Conservation (phyloP, 2,329 filamentous ascomycete genomes). For the Huntiella bhutanensis region DNA sequence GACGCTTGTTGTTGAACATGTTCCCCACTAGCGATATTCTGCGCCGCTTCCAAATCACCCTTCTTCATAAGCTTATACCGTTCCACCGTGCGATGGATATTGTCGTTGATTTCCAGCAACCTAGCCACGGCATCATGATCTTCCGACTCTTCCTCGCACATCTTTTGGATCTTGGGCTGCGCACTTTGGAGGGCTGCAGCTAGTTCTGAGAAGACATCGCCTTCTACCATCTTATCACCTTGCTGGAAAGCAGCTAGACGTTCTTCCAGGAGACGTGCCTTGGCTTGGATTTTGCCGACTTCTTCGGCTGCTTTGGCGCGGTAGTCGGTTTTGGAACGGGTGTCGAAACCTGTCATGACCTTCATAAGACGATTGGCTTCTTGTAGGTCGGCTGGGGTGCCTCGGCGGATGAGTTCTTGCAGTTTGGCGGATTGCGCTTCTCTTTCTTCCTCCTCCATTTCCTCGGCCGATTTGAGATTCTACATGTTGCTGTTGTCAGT, state of each 20-base stretch:
- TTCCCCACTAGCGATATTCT: conserved; percentile 67
- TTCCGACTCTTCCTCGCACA: conserved; percentile 97
- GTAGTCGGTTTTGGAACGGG: conserved; percentile 88
- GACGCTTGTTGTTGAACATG: conserved; percentile 17
- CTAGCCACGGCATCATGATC: conserved; percentile 92
- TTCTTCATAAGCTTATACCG: conserved; percentile 92
- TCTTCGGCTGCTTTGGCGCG: conserved; percentile 94
- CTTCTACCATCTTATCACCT: conserved; percentile 57
- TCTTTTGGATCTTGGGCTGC: conserved; percentile 96
- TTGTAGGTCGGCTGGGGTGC: conserved; percentile 79
- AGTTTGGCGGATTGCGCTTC: conserved; percentile 95
- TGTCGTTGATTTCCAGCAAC: conserved; percentile 93
- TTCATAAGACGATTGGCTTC: conserved; percentile 98
- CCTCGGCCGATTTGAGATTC: conserved; percentile 90
- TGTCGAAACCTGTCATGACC: conserved; percentile 96
- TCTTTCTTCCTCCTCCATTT: conserved; percentile 94
- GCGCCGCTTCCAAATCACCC: conserved; percentile 69
- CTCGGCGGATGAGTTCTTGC: conserved; percentile 84
- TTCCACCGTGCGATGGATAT: conserved; percentile 91
- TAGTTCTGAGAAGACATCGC: conserved; percentile 62
- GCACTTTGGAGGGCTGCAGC: conserved; percentile 77
- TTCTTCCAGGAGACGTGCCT: conserved; percentile 80
- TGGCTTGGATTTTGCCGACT: conserved; percentile 85
- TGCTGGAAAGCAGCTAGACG: conserved; percentile 68
- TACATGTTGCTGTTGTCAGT: conserved; percentile 18